phyloP scores from a whole-genome alignment of 495 filamentous ascomycete genomes.

The Astrocystis sublimbata region DNA sequence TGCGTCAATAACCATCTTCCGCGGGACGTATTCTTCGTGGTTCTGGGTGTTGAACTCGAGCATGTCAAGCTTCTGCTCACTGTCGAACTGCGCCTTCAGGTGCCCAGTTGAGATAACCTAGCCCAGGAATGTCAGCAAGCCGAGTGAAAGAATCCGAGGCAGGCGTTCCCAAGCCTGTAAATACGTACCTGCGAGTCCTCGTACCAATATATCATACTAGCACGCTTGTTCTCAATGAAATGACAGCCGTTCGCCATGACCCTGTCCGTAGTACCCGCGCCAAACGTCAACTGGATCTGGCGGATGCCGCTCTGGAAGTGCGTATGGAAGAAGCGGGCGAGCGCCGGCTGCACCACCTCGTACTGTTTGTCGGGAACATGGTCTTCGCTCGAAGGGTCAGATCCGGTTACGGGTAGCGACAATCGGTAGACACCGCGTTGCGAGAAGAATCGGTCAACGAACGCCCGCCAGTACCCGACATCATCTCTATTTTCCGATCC shows the following conservation, averaged over 20 bases:
- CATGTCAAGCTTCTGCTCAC: constrained; percentile 68
- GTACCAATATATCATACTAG: constrained; percentile 73
- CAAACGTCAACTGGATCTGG: constrained; percentile 74
- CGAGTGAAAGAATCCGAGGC: neutral
- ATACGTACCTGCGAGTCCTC: constrained; percentile 65
- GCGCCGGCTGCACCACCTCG: constrained; percentile 70
- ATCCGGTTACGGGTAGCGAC: constrained; percentile 48
- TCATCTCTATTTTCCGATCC: constrained; percentile 59
- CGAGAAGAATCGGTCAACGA: constrained; percentile 77
- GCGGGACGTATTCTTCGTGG: constrained; percentile 70
- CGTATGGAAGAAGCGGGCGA: constrained; percentile 78
- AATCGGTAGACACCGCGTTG: constrained; percentile 67
- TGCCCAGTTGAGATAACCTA: constrained; percentile 66
- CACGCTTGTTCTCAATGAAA: constrained; percentile 61
- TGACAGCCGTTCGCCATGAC: constrained; percentile 61
- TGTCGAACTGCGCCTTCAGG: constrained; percentile 66
- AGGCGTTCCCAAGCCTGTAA: neutral
- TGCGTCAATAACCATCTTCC: constrained; percentile 55
- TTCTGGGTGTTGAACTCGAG: constrained; percentile 65
- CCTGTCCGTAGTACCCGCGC: constrained; percentile 56
- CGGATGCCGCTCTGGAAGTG: constrained; percentile 82
- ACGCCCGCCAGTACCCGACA: constrained; percentile 68
- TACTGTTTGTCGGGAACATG: constrained; percentile 64
- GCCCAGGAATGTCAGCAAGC: neutral
- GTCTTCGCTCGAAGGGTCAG: constrained; percentile 36